These are phyloP conservation scores for Dittrichia graveolens DNA, from an alignment of 129 eudicot species.

Conservation along the genomic window DNA sequence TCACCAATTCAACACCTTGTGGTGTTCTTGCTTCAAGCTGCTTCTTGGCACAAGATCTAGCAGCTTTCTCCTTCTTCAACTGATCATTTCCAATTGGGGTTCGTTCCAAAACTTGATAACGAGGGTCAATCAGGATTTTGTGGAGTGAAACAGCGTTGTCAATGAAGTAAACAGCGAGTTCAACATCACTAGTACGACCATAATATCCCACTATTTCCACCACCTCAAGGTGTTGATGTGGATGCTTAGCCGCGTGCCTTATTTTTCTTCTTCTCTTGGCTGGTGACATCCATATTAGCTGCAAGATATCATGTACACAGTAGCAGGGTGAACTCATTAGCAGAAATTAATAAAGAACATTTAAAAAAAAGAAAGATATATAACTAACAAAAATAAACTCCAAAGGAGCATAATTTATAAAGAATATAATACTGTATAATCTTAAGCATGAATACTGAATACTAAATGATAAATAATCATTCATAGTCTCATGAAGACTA, in stretches of 20 bases:
- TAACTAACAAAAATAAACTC: neutral
- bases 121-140: conserved; percentile 56
- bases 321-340: neutral
- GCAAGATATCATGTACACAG: conserved; percentile 24
- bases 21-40: conserved; percentile 51
- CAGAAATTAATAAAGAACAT: neutral
- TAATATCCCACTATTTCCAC: conserved; percentile 62
- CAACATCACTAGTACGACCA: conserved; percentile 59
- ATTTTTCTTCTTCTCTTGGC: conserved; percentile 53
- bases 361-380: neutral
- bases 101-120: conserved; percentile 54
- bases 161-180: conserved; percentile 50
- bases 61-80: conserved; percentile 54
- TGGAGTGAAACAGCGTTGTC: conserved; percentile 53
- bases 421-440: neutral
- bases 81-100: conserved; percentile 33
- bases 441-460: neutral
- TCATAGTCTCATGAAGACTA: neutral
- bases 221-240: conserved; percentile 44
- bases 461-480: neutral
- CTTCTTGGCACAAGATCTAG: conserved; percentile 51
- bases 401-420: neutral
- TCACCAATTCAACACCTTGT: conserved; percentile 47
- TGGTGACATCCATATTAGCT: conserved; percentile 70
- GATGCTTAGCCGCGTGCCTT: conserved; percentile 37